Evolutionary conservation across 257 asterid genomes (phyloP).

Genomic region (Salvia hispanica): DNA sequence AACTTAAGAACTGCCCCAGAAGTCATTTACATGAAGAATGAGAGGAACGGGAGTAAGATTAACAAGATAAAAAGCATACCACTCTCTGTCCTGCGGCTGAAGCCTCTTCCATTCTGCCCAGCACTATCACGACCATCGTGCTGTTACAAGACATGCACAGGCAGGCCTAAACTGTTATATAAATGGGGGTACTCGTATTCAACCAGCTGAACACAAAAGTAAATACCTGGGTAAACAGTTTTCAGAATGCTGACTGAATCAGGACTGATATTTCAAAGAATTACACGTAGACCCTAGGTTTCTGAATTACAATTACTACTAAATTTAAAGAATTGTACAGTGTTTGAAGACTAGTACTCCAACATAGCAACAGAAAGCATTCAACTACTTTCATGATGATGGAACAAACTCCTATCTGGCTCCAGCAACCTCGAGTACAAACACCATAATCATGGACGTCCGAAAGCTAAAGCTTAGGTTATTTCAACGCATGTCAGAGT

Average conservation of each 20-base stretch:
- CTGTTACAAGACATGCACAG: conserved; percentile 92
- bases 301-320: conserved; percentile 1
- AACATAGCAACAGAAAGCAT: not conserved
- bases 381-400: not conserved
- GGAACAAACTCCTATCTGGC: conserved; percentile 7
- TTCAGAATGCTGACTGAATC: conserved; percentile 20
- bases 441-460: not conserved
- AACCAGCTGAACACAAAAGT: conserved; percentile 56
- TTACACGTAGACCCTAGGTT: conserved; percentile 2
- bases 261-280: conserved; percentile 1
- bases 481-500: not conserved
- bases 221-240: conserved; percentile 40
- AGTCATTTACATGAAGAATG: not conserved
- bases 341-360: not conserved
- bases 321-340: not conserved
- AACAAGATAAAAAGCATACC: conserved; percentile 45
- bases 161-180: conserved; percentile 82
- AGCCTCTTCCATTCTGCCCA: conserved; percentile 68
- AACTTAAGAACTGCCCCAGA: conserved; percentile 17
- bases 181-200: conserved; percentile 55
- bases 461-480: not conserved
- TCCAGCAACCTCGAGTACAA: not conserved
- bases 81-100: conserved; percentile 48
- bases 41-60: not conserved
- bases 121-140: conserved; percentile 80